These are phyloP conservation scores for Diaporthe sp. DNA, from an alignment of 2,329 filamentous ascomycete species.

Conservation along the genomic window DNA sequence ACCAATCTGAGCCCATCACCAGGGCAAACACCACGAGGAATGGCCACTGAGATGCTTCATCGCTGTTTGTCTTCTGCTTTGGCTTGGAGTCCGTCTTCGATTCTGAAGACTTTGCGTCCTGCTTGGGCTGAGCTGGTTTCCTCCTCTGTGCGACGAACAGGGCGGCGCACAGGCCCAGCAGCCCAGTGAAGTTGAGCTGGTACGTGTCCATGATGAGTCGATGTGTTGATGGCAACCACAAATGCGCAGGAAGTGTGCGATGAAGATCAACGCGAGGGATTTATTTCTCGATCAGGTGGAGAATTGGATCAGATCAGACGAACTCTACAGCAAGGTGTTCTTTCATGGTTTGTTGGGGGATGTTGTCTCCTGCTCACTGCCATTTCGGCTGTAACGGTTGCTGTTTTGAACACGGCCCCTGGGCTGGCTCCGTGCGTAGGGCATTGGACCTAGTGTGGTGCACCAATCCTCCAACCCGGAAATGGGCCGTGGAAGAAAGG, in stretches of 20 bases:
- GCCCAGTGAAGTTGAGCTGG: slow-evolving; percentile 50
- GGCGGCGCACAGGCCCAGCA: slow-evolving; percentile 50
- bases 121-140: slow-evolving; percentile 14
- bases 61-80: slow-evolving; percentile 8
- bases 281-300: neutral
- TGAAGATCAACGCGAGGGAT: neutral
- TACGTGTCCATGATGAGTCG: slow-evolving; percentile 49
- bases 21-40: slow-evolving; percentile 62
- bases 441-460: slow-evolving; percentile 9
- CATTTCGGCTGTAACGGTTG: slow-evolving; percentile 29
- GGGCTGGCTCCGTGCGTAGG: slow-evolving; percentile 32
- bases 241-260: too few species aligned
- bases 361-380: neutral
- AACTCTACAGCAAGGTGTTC: slow-evolving; percentile 12
- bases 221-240: neutral
- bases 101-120: neutral
- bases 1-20: slow-evolving; percentile 65
- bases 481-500: neutral
- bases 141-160: slow-evolving; percentile 45
- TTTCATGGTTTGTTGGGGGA: neutral
- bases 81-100: neutral
- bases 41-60: slow-evolving; percentile 45
- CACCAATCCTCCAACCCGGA: slow-evolving; percentile 13
- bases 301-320: neutral
- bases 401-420: slow-evolving; percentile 34